A percentile compares a stretch with the other conserved stretches of the same genome.
These are phyloP conservation scores for Lactarius quietus DNA, from an alignment of 768 basidiomycete species.

Conservation along the genomic window DNA sequence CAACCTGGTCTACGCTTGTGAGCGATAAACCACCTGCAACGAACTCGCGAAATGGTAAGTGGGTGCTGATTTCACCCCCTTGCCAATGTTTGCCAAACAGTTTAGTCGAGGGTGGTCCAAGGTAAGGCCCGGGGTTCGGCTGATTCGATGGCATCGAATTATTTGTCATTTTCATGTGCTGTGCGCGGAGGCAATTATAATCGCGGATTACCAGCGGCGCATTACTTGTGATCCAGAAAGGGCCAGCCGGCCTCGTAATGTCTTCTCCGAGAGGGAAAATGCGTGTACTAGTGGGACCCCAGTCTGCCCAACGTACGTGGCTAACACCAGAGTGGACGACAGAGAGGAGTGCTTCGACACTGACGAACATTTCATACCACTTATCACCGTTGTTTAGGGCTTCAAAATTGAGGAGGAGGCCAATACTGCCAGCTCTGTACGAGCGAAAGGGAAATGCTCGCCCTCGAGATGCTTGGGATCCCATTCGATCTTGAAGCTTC, in stretches of 20 bases:
- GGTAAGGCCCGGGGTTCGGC: background rate
- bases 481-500: background rate
- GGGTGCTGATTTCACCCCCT: constrained; percentile 3
- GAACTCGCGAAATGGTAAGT: constrained; percentile 14
- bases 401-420: background rate
- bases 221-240: constrained; percentile 9
- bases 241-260: constrained; percentile 2
- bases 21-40: background rate
- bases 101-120: background rate
- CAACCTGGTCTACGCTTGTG: background rate
- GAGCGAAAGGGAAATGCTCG: constrained; percentile 11
- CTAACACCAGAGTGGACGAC: background rate
- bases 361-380: constrained; percentile 3
- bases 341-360: constrained; percentile 1
- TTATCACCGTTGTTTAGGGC: background rate
- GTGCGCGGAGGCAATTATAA: constrained; percentile 5
- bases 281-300: constrained; percentile 14
- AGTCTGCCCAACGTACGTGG: constrained; percentile 4
- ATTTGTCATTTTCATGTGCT: background rate
- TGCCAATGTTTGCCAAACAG: background rate
- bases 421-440: constrained; percentile 11
- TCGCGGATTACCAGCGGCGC: constrained; percentile 15
- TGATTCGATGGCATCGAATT: background rate
- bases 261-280: background rate
- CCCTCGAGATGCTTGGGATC: background rate